Evolutionary conservation across 1,284 basidiomycete species (phyloP).

Genomic region (Ceratorhiza oryzae-sativae): DNA sequence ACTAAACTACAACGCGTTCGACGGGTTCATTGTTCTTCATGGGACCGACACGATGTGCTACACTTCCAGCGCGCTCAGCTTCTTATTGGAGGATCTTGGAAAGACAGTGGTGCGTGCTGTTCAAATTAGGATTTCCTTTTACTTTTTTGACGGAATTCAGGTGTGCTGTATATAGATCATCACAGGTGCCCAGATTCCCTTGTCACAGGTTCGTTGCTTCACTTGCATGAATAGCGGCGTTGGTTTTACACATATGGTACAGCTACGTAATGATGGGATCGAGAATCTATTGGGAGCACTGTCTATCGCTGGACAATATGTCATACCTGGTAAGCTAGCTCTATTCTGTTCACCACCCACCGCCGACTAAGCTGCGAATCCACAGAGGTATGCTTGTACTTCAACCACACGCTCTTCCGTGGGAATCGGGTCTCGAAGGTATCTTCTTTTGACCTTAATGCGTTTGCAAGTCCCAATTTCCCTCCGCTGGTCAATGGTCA

Average conservation of each 20-base stretch:
- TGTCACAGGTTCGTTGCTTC: conserved; percentile 63
- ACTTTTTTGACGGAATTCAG: conserved; percentile 33
- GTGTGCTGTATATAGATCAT: conserved; percentile 63
- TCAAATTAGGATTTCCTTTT: not conserved
- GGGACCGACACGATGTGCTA: conserved; percentile 96
- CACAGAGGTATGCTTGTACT: conserved; percentile 86
- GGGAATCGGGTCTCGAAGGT: conserved; percentile 84
- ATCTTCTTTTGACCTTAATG: conserved; percentile 85
- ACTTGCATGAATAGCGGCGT: not conserved
- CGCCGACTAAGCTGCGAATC: too few relatives aligned
- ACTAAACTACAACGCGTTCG: conserved; percentile 82
- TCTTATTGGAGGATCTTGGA: conserved; percentile 88
- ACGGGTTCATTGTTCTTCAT: conserved; percentile 90
- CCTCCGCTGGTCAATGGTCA: conserved; percentile 81
- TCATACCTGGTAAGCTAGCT: conserved; percentile 86
- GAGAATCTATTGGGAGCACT: conserved; percentile 89
- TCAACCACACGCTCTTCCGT: conserved; percentile 86
- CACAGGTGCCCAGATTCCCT: conserved; percentile 91
- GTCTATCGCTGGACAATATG: conserved; percentile 86
- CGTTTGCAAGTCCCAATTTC: conserved; percentile 88
- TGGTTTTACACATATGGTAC: not conserved
- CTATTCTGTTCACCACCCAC: too few relatives aligned
- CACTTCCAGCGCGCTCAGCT: conserved; percentile 85
- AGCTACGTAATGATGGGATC: conserved; percentile 84
- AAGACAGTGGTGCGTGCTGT: conserved; percentile 73